Evolutionary conservation across 2,329 filamentous ascomycete species (phyloP), one percentile per base, ranked within the genome.

Genomic region (Talaromyces sp.): DNA sequence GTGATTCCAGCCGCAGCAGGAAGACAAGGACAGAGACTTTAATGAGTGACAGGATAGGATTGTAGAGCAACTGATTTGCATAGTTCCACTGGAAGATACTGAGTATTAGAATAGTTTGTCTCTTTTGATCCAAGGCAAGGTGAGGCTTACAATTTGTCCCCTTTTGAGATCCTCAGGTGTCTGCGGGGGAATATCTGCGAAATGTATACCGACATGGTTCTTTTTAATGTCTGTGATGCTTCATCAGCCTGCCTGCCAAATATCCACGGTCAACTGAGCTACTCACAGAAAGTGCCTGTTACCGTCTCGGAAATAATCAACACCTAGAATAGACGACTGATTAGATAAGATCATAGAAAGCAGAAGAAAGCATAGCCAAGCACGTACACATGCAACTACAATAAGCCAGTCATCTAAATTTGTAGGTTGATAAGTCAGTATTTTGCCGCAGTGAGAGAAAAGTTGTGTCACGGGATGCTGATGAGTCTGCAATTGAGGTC

Each of bases 21-120:
- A 71, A 71, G 5, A 68, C 11, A 11, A 71, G 58, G 10, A 71
- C 66, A 0, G 68, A 70, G 2, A 67, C 13, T 53, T 71, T 72
- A 13, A 70, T 61, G 22, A 70, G 51, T 3, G 69, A 64, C 31
- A 71, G 60, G 17, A 63, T 62, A 9, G 69, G 65, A 41, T 68
- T 70, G 59, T 71, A 71, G 25, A 71, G 21, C 3, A 70, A 54
- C 48, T 70, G 67, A 39, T 67, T 69, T 19, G 63, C 67, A 15
- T 33, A 48, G 3, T 48, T 35, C 45, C 45, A 48, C 45, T 48
- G 7, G n/a, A 33, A 7, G 9, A 9, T 19, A 7, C 33, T n/a
- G 13, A 5, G 17, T 35, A 19, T 48, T 35, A 48, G 45, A 10
- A 48, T 21, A 35, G 3, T 35, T 2, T 13, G 9, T 33, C 10